Conservation (phyloP, 495 filamentous ascomycete species). For the Aspergillus heteromorphus region DNA sequence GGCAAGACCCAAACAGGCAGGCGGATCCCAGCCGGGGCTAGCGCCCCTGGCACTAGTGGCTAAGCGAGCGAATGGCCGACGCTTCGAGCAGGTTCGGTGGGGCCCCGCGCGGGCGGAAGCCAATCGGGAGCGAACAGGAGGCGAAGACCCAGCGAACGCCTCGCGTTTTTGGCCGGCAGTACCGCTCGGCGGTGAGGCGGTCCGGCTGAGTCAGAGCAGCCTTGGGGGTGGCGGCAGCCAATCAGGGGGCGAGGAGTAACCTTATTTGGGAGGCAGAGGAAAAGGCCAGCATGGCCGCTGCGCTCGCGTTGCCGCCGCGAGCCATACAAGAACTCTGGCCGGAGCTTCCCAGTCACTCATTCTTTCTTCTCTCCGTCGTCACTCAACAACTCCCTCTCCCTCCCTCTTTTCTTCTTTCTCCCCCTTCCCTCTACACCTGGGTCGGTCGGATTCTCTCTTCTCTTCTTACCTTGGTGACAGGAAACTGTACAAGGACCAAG, state of each 20-base stretch:
- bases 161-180: slow-evolving; percentile 4
- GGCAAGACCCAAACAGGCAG: neutral
- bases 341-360: slow-evolving; percentile 11
- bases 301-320: slow-evolving; percentile 19
- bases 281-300: slow-evolving; percentile 48
- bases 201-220: slow-evolving; percentile 21
- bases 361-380: slow-evolving; percentile 8
- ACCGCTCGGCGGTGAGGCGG: slow-evolving; percentile 23
- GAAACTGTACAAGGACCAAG: neutral
- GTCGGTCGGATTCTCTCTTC: slow-evolving; percentile 11
- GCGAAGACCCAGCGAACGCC: too few species aligned
- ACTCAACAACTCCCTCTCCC: slow-evolving; percentile 1
- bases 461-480: slow-evolving; percentile 2
- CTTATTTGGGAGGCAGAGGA: slow-evolving; percentile 25
- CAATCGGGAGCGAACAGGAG: too few species aligned
- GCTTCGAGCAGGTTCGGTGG: slow-evolving; percentile 26
- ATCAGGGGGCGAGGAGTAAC: slow-evolving; percentile 40
- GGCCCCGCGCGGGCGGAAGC: slow-evolving; percentile 8
- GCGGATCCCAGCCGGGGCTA: neutral
- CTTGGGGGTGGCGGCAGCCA: slow-evolving; percentile 20
- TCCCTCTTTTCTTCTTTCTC: slow-evolving; percentile 13
- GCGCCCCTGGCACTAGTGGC: neutral
- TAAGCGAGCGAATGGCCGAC: neutral
- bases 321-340: slow-evolving; percentile 22
- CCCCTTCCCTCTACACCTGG: slow-evolving; percentile 10